Conservation (phyloP, 2,329 filamentous ascomycete genomes). For the Pyrenophora teres region DNA sequence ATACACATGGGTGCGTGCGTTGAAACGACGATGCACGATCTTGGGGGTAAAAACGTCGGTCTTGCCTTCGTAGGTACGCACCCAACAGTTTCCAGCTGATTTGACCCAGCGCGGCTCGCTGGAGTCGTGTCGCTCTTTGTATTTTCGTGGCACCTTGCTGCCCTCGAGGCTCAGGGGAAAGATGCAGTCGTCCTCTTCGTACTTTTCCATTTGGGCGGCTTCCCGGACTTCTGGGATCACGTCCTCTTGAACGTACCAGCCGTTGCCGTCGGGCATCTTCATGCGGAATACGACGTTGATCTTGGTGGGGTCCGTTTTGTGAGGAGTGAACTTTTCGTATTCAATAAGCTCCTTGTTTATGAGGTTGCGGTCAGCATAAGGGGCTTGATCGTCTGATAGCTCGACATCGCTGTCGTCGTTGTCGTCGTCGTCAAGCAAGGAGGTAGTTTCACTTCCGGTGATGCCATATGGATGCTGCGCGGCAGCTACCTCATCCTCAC, state of each 20-base stretch:
- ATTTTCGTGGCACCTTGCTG: slow-evolving; percentile 2
- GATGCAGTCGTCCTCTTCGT: neutral
- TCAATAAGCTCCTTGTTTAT: neutral
- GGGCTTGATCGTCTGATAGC: slow-evolving; percentile 4
- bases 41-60: neutral
- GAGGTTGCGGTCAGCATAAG: neutral
- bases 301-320: neutral
- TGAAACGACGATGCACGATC: slow-evolving; percentile 5
- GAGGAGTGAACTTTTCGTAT: slow-evolving; percentile 1
- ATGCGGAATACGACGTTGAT: neutral
- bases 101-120: neutral
- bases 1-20: slow-evolving; percentile 3
- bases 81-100: neutral
- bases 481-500: too few species aligned
- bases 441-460: neutral
- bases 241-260: slow-evolving; percentile 3
- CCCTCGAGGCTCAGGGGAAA: slow-evolving; percentile 1
- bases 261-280: slow-evolving; percentile 1
- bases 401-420: neutral
- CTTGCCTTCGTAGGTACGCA: neutral
- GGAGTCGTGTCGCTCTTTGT: neutral
- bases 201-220: neutral
- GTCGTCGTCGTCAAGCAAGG: neutral
- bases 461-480: too few species aligned
- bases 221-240: neutral